Conservation (phyloP, 1,284 basidiomycete genomes). For the Coriolopsis trogii region DNA sequence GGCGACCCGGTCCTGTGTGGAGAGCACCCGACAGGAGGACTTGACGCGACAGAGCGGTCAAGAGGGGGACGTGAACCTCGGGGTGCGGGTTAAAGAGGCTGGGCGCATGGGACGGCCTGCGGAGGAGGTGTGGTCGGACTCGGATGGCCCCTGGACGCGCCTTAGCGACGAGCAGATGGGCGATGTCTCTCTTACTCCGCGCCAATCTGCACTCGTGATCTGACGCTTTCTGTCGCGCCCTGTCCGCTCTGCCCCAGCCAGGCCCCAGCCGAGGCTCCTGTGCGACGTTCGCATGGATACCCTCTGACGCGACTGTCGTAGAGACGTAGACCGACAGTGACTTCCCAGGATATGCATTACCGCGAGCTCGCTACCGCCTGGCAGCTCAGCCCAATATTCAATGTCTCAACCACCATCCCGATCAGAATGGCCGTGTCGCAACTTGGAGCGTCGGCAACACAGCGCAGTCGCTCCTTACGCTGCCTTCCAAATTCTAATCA, state of each 20-base stretch:
- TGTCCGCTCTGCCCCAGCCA: neutral
- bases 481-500: conserved; percentile 7
- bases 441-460: neutral
- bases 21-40: conserved; percentile 26
- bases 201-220: conserved; percentile 19
- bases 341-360: too few relatives aligned
- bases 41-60: conserved; percentile 23
- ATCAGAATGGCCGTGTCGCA: neutral
- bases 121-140: conserved; percentile 10
- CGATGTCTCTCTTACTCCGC: neutral
- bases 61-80: conserved; percentile 15
- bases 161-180: conserved; percentile 26
- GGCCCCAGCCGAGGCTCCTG: neutral
- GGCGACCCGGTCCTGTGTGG: conserved; percentile 24
- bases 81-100: conserved; percentile 17
- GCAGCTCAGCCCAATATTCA: conserved; percentile 1
- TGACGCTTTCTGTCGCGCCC: conserved; percentile 14
- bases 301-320: too few relatives aligned
- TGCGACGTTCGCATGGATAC: conserved; percentile 15
- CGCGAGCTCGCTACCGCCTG: neutral
- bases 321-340: too few relatives aligned
- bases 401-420: neutral
- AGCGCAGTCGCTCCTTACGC: neutral
- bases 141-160: conserved; percentile 14
- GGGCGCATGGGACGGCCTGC: conserved; percentile 3